These are phyloP conservation scores for Penicillium sclerotigenum DNA, from an alignment of 2,329 filamentous ascomycete species.

Conservation along the genomic window DNA sequence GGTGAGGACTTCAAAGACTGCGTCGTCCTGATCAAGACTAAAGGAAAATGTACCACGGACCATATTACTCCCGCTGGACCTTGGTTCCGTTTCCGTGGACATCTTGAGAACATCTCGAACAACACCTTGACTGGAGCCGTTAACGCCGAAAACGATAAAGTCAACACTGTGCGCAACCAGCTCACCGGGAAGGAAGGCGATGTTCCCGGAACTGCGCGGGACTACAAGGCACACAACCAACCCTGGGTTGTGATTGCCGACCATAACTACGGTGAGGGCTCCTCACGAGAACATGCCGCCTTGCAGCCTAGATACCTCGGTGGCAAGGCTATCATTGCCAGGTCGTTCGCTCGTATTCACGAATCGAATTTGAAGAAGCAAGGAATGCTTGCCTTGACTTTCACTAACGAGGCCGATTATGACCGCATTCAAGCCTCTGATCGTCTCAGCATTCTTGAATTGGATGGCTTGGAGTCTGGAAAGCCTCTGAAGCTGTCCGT, in stretches of 20 bases:
- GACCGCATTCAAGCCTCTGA: neutral
- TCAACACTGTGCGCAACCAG: slow-evolving; percentile 92
- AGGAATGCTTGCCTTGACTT: slow-evolving; percentile 97
- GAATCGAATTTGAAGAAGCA: slow-evolving; percentile 99
- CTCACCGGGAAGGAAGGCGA: slow-evolving; percentile 76
- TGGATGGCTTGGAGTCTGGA: neutral
- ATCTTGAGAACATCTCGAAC: slow-evolving; percentile 99
- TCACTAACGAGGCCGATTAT: slow-evolving; percentile 56
- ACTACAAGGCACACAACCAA: slow-evolving; percentile 95
- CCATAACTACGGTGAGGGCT: slow-evolving; percentile 98
- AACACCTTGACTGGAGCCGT: slow-evolving; percentile 98
- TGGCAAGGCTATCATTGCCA: slow-evolving; percentile 79
- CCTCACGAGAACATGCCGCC: slow-evolving; percentile 93
- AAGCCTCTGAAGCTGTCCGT: neutral
- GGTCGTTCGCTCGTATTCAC: slow-evolving; percentile 95
- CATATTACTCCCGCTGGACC: slow-evolving; percentile 96
- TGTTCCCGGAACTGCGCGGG: slow-evolving; percentile 86
- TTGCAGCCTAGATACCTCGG: slow-evolving; percentile 94
- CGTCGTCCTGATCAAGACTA: slow-evolving; percentile 89
- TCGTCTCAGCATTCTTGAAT: neutral
- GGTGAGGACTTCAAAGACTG: slow-evolving; percentile 80
- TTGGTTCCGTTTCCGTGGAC: slow-evolving; percentile 98
- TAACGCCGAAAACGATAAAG: slow-evolving; percentile 90
- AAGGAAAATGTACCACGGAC: slow-evolving; percentile 93
- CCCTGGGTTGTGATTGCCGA: slow-evolving; percentile 96